phyloP scores from a whole-genome alignment of 208 protist species.

The Acanthamoeba pearcei region DNA sequence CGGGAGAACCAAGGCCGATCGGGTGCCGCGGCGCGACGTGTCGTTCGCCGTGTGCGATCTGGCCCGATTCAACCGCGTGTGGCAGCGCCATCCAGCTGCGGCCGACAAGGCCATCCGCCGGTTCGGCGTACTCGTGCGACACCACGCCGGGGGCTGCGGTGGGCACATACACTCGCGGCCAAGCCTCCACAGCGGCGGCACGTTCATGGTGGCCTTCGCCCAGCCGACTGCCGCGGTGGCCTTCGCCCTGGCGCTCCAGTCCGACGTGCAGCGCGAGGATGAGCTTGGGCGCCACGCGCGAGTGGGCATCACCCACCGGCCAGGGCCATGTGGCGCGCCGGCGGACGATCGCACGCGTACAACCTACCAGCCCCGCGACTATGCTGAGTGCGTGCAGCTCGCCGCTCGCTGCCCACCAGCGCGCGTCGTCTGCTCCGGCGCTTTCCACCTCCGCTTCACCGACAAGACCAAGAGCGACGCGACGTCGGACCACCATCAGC shows the following conservation, averaged over 20 bases:
- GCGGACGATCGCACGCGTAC: neutral
- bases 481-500: too few relatives aligned
- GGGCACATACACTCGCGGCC: neutral
- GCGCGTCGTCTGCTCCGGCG: too few relatives aligned
- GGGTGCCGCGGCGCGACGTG: conserved; percentile 19
- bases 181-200: conserved; percentile 48
- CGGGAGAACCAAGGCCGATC: too few relatives aligned
- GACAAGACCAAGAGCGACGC: too few relatives aligned
- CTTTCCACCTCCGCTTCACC: too few relatives aligned
- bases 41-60: conserved; percentile 30
- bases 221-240: neutral
- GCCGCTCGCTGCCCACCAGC: too few relatives aligned
- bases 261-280: too few relatives aligned
- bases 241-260: too few relatives aligned
- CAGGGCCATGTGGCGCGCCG: too few relatives aligned
- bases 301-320: too few relatives aligned
- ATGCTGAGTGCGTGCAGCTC: neutral
- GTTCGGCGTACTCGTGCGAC: neutral
- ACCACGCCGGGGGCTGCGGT: neutral
- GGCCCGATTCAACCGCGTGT: conserved; percentile 24
- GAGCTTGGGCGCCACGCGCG: too few relatives aligned
- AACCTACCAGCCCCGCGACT: neutral
- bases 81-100: neutral
- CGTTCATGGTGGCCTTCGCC: conserved; percentile 27
- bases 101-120: neutral